Evolutionary conservation across 2,329 filamentous ascomycete genomes (phyloP).

Genomic region (Trichoderma hamatum): DNA sequence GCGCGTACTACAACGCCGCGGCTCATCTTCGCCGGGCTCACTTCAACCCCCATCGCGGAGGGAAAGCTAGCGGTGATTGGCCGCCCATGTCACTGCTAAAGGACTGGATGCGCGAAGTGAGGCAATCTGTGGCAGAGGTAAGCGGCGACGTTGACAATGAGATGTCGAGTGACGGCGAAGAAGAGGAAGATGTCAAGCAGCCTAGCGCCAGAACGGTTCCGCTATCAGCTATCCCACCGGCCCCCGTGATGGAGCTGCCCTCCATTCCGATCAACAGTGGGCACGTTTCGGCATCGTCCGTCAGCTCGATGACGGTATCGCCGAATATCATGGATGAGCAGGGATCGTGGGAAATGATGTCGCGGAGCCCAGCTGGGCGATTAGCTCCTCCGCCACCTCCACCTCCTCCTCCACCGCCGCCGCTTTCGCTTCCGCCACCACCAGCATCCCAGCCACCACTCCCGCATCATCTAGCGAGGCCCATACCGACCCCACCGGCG

Average conservation of each 20-base stretch:
- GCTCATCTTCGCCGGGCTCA: constrained; percentile 61
- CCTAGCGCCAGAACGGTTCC: constrained; percentile 14
- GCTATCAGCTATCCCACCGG: neutral
- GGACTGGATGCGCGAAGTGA: constrained; percentile 64
- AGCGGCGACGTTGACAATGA: constrained; percentile 36
- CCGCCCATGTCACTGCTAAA: constrained; percentile 60
- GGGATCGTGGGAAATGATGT: constrained; percentile 15
- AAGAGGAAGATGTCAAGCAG: constrained; percentile 45
- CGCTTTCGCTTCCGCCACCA: constrained; percentile 18
- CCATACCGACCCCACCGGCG: constrained; percentile 8
- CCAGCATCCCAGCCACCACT: constrained; percentile 11
- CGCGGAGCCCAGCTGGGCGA: constrained; percentile 6
- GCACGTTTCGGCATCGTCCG: constrained; percentile 16
- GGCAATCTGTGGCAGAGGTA: constrained; percentile 53
- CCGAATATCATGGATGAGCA: constrained; percentile 20
- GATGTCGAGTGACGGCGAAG: constrained; percentile 56
- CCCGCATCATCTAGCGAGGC: constrained; percentile 1
- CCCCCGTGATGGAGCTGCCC: constrained; percentile 17
- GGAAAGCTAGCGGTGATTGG: constrained; percentile 62
- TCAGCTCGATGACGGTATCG: constrained; percentile 22
- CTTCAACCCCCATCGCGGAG: constrained; percentile 58
- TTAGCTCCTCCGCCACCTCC: constrained; percentile 8
- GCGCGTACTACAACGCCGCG: constrained; percentile 62
- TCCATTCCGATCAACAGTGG: constrained; percentile 1
- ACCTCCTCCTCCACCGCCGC: constrained; percentile 12